Evolutionary conservation across 305 asterid species (phyloP), one percentile per base, ranked within the genome.

Genomic region (Fraxinus floribunda): DNA sequence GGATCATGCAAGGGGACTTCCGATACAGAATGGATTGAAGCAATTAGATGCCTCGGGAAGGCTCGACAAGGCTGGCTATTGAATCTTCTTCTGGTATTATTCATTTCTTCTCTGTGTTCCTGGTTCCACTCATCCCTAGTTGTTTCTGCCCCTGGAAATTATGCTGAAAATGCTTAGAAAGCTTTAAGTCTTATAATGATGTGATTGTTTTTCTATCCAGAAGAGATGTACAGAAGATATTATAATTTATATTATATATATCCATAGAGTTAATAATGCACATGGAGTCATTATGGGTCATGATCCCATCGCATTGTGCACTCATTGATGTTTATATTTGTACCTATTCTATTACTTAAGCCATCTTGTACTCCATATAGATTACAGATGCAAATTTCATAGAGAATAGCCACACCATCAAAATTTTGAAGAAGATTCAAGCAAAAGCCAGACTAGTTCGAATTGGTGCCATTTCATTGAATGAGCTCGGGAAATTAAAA

Each of bases 381-480:
- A 84, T 86, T 86, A 81, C 92, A 8, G 93, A 88, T 79, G 83
- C 86, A 64, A 83, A 81, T 88, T 92, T 89, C 82, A 77, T 79
- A 44, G 89, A 84, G 80, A 80, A 78, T 84, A 20, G 35, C 72
- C 85, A 83, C 64, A 18, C 39, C 16, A 35, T 34, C 11, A 83
- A 84, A 57, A 81, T 81, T 78, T 77, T 92, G 88, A 93, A 88
- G 86, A 97, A 86, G 86, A 80, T 91, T 46, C 86, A 82, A 88
- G 97, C 90, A 80, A 94, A 89, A 89, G 95, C 94, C 79, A 95
- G 93, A 77, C 90, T 97, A 83, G 97, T 92, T 79, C 92, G 89
- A 89, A 87, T 62, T 35, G 96, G 97, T 82, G 86, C 93, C 76
- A 81, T 94, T 80, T 91, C 96, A 34, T 75, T 93, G 89, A 87